Evolutionary conservation across 257 asterid species (phyloP), one percentile per base, ranked within the genome.

Genomic region (Scutellaria minor): DNA sequence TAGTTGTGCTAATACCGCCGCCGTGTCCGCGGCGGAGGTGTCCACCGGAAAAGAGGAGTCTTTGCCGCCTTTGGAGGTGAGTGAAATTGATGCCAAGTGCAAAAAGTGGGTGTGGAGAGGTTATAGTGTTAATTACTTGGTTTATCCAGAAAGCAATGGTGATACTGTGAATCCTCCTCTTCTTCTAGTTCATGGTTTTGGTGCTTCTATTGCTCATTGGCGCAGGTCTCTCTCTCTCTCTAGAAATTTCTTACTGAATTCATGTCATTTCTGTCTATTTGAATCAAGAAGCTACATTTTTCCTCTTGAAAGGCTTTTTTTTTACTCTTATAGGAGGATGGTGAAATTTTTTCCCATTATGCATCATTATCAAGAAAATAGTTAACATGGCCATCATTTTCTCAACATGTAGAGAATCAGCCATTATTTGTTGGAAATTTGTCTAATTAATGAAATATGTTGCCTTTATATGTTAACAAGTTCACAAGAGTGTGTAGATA

Each of bases 131-230:
- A 89, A 85, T 74, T 94, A 91, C 85, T 81, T 94, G 68, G 82
- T 83, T 13, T 91, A 82, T 73, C 89, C 87, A 15, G 74, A 80
- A 13, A 51, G 39, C 48, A 40, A 48, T 31, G 53, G 56, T 2
- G 73, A 47, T 24, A 55, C 73, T 74, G 55, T 52, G 60, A 66
- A 60, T 15, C 88, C 87, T 72, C 85, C 96, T 42, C 88, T 92
- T 55, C 90, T 91, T 64, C 83, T 94, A 3, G 89, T 94, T 64
- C 98, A 94, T 73, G 98, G 98, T 2, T 94, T 94, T 63, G 98
- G 98, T 55, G 98, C 97, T 59, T 94, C 98, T 0, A 75, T 94
- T 67, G 87, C 95, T 65, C 98, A 94, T 55, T 94, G 97, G 97
- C 93, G 98, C 70, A 85, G 96, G 97, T 90, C 74, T 14, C 44